Conservation (phyloP, 2,329 filamentous ascomycete genomes). For the Alternaria sp. region DNA sequence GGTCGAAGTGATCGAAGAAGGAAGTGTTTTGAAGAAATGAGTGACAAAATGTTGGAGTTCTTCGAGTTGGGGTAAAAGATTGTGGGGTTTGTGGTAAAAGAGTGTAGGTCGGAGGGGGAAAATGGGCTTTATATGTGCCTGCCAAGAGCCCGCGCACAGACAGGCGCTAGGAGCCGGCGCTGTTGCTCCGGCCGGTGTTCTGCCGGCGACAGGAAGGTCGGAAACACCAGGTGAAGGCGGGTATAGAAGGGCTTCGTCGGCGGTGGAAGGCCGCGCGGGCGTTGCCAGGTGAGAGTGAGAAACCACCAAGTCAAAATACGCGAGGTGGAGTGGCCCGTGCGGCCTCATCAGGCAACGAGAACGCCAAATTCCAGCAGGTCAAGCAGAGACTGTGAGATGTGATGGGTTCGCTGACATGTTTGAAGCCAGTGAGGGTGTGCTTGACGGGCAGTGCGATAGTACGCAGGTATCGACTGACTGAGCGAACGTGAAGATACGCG, state of each 20-base stretch:
- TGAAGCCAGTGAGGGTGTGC: neutral
- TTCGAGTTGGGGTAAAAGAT: neutral
- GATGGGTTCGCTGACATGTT: neutral
- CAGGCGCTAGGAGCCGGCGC: neutral
- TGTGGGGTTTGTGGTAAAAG: neutral
- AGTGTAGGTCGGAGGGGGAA: slow-evolving; percentile 1
- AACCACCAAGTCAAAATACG: neutral
- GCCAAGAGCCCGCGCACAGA: neutral
- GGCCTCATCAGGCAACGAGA: neutral
- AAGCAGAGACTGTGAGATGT: neutral
- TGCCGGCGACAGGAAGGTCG: slow-evolving; percentile 11
- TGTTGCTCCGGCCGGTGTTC: slow-evolving; percentile 6
- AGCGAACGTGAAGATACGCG: neutral
- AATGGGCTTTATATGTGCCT: slow-evolving; percentile 7
- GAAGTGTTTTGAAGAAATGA: neutral
- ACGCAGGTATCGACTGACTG: neutral
- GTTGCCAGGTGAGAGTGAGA: slow-evolving; percentile 3
- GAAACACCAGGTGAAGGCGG: slow-evolving; percentile 1
- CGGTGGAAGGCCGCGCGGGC: neutral
- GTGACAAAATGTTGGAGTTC: neutral
- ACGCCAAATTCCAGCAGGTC: neutral
- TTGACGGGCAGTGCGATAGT: neutral
- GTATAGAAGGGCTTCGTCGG: slow-evolving; percentile 5
- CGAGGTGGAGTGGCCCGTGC: slow-evolving; percentile 13
- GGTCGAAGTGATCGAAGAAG: neutral